Percentiles rank a stretch among this genome's conserved stretches.
Conservation (phyloP, 225 moss, liverwort and hornwort species). For the Pseudisothecium myosuroides region DNA sequence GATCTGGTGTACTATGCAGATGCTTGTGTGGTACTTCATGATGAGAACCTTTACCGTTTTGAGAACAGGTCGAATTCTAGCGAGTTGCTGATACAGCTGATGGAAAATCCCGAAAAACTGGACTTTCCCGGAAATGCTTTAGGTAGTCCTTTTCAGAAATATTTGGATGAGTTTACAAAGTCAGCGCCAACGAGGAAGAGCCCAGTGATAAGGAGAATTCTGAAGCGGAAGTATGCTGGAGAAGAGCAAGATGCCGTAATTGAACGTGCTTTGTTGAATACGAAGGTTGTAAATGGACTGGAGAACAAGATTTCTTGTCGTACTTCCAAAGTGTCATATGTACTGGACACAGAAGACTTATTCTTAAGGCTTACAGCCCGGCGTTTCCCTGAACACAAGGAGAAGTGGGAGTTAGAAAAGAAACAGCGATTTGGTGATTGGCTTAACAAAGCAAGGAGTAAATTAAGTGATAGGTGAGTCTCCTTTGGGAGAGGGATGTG, state of each 20-base stretch:
- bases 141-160: conserved; percentile 57
- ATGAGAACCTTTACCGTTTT: conserved; percentile 81
- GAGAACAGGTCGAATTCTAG: conserved; percentile 66
- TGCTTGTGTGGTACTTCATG: conserved; percentile 59
- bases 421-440: background rate
- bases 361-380: conserved; percentile 24
- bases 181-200: conserved; percentile 12
- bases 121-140: conserved; percentile 49
- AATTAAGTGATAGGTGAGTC: conserved; percentile 5
- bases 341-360: conserved; percentile 70
- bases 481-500: background rate
- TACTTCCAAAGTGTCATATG: conserved; percentile 80
- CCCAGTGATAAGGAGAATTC: conserved; percentile 13
- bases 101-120: conserved; percentile 64
- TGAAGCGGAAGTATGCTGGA: conserved; percentile 3
- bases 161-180: conserved; percentile 64
- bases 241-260: conserved; percentile 14
- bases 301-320: conserved; percentile 85
- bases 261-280: conserved; percentile 19
- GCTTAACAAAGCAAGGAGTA: background rate
- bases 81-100: conserved; percentile 69
- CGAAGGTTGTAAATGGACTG: conserved; percentile 53
- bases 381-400: background rate
- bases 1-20: conserved; percentile 80
- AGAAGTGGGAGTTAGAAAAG: background rate